These are phyloP conservation scores for Ceratocystis alfenasii DNA, from an alignment of 2,329 filamentous ascomycete genomes.

Conservation along the genomic window DNA sequence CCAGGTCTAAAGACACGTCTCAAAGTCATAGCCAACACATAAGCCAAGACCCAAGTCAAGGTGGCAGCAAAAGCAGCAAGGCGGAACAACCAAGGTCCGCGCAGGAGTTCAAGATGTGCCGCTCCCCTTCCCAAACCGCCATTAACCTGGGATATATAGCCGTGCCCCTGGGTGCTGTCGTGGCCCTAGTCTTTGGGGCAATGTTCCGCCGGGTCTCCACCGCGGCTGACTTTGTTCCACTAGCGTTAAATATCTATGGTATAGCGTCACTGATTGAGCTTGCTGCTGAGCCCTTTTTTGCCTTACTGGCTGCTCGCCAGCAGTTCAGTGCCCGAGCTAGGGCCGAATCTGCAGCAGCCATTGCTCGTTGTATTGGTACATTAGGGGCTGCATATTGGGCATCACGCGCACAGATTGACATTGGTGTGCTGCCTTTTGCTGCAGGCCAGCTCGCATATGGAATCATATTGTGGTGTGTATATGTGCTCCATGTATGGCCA, in stretches of 20 bases:
- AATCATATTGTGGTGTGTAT: constrained; percentile 54
- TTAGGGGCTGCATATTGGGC: constrained; percentile 59
- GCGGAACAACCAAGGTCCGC: neutral
- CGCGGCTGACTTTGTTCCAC: constrained; percentile 45
- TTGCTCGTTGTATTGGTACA: constrained; percentile 63
- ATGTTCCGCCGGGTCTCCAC: constrained; percentile 50
- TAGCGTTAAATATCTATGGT: constrained; percentile 44
- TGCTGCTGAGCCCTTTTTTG: constrained; percentile 76
- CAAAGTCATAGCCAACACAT: neutral
- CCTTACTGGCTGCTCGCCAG: constrained; percentile 70
- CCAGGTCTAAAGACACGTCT: constrained; percentile 28
- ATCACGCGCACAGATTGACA: constrained; percentile 36
- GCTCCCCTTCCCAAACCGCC: constrained; percentile 53
- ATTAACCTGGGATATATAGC: constrained; percentile 82
- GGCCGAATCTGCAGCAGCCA: constrained; percentile 72
- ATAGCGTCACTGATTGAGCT: constrained; percentile 58
- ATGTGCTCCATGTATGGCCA: constrained; percentile 48
- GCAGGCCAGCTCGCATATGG: constrained; percentile 75
- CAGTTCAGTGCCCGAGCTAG: constrained; percentile 67
- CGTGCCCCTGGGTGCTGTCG: constrained; percentile 52
- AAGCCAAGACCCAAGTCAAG: constrained; percentile 25
- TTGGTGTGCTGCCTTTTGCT: constrained; percentile 80
- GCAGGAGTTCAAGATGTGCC: neutral
- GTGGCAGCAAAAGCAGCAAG: neutral
- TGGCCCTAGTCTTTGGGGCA: constrained; percentile 52